Conservation (phyloP, 2,329 filamentous ascomycete species). For the Alternaria rosae region DNA sequence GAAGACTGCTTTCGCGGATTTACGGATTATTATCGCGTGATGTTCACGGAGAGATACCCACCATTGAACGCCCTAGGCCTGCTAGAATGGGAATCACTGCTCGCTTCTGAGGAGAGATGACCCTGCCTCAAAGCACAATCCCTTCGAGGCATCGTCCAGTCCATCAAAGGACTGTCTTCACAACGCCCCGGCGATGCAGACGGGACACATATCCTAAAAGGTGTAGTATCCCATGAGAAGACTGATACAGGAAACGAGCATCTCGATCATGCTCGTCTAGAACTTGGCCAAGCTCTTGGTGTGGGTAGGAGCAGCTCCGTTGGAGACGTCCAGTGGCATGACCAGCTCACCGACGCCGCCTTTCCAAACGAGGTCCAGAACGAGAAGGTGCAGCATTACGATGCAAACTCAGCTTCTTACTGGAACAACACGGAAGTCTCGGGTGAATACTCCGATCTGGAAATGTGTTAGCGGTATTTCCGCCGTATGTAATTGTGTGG, state of each 20-base stretch:
- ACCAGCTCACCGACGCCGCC: background rate
- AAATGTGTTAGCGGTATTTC: rapidly evolving
- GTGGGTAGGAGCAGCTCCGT: background rate
- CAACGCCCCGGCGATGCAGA: background rate
- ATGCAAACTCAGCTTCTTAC: background rate
- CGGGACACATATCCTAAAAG: rapidly evolving
- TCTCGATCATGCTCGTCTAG: rapidly evolving
- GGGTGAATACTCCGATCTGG: rapidly evolving
- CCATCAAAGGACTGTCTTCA: background rate
- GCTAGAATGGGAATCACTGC: background rate
- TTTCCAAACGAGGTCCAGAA: background rate
- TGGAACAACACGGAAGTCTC: background rate
- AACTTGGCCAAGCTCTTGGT: background rate
- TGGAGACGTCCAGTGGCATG: background rate
- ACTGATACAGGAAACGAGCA: background rate
- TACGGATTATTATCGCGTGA: background rate
- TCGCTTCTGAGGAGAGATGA: background rate
- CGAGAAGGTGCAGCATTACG: background rate
- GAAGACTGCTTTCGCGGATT: background rate
- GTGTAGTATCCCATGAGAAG: rapidly evolving
- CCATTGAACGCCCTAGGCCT: background rate
- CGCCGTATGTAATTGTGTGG: background rate
- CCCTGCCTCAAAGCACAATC: background rate
- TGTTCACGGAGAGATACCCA: background rate
- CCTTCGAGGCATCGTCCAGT: background rate